A percentile compares a stretch with the other conserved stretches of the same genome.
Evolutionary conservation across 164 flowering plant species (phyloP).

Genomic region (Liriodendron chinense): DNA sequence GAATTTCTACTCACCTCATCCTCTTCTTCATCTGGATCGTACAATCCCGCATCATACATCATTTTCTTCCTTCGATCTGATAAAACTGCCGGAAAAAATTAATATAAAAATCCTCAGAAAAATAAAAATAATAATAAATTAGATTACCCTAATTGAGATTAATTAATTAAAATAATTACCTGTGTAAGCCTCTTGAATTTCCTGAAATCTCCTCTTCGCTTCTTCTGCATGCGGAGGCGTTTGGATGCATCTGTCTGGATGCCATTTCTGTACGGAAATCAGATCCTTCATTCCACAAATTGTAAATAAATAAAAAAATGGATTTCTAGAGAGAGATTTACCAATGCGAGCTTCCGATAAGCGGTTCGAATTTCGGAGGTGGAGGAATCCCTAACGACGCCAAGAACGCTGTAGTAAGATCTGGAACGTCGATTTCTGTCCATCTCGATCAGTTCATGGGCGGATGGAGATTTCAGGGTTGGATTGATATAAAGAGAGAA

Average conservation of each 20-base stretch:
- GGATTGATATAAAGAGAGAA: background rate
- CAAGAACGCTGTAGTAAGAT: conserved; percentile 20
- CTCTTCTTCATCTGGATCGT: conserved; percentile 50
- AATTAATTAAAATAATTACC: conserved; percentile 29
- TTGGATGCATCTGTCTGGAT: conserved; percentile 75
- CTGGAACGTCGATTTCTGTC: background rate
- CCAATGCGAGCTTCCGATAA: conserved; percentile 33
- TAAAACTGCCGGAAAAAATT: conserved; percentile 35
- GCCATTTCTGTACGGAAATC: conserved; percentile 64
- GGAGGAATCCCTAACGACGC: conserved; percentile 17
- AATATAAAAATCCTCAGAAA: background rate
- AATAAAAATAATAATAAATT: background rate
- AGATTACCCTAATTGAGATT: background rate
- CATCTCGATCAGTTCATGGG: background rate
- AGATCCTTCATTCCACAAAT: background rate
- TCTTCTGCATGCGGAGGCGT: conserved; percentile 45
- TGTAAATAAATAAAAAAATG: background rate
- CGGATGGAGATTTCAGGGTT: background rate
- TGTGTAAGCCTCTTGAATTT: conserved; percentile 87
- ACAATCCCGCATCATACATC: conserved; percentile 71
- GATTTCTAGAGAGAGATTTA: background rate
- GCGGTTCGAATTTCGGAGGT: conserved; percentile 25
- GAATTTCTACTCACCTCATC: conserved; percentile 35
- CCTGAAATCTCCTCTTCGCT: conserved; percentile 76
- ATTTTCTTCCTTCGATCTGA: conserved; percentile 64